Evolutionary conservation across 345 rosid genomes (phyloP), one percentile per base, ranked within the genome.

Genomic region (Populus pruinosa): DNA sequence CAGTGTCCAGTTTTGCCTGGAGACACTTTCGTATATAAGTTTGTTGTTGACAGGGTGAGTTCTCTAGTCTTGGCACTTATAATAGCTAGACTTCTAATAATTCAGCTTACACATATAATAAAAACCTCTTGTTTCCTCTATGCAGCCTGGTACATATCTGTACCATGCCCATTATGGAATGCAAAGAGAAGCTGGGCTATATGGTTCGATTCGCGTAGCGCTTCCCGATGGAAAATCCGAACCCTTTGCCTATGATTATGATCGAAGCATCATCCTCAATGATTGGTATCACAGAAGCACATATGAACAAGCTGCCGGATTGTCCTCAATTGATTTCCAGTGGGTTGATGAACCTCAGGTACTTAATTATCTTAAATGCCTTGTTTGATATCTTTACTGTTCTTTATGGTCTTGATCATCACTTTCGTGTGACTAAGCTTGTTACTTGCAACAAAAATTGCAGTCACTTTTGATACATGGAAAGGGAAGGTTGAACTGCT

Each of bases 311-410:
- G 86, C 91, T 12, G 77, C 83, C 0, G 97, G 91, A 70, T 82
- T 94, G 62, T 82, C 91, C 47, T 83, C 94, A 21, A 74, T 73
- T 38, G 77, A 87, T 56, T 94, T 92, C 70, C 79, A 29, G n/a
- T 94, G 96, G 97, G 92, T 94, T 23, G 86, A 83, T 1, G 98
- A 94, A 79, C 96, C 98, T 85, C 85, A 91, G 87, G 97, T 92
- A 71, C 50, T 9, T 56, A 55, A 44, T 47, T 18, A 6, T 53
- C 59, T 20, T 5, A 53, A 21, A 18, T 53, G n/a, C 59, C n/a
- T 53, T 53, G 8, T 53, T 53, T 53, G 59, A 53, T 20, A 20
- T 53, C 59, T 2, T 53, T 6, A 53, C 20, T 53, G 23, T 53
- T 17, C 2, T 53, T 53, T 53, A 53, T 20, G 2, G 59, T 53